Evolutionary conservation across 2,329 filamentous ascomycete species (phyloP), one percentile per base, ranked within the genome.

Genomic region (Hysterium pulicare): DNA sequence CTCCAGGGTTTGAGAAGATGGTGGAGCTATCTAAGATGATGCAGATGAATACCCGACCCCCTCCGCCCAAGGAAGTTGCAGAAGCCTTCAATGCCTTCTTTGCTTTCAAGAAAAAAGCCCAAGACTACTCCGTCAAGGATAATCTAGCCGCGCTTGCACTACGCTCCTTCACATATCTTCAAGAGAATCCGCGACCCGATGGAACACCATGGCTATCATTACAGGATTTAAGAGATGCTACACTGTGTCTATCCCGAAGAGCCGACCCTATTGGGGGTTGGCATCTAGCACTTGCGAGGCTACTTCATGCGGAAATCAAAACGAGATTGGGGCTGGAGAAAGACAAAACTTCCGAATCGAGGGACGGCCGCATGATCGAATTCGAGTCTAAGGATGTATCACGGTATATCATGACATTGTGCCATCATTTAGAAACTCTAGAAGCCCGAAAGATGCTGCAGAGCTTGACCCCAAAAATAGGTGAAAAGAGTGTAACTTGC

Each of bases 1-100:
- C 82, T 56, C 85, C 81, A 0, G 90, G 89, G 40, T 79, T 90
- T 57, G 80, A 82, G 50, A 78, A 77, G 13, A 79, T 95, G 70
- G 77, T 86, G 55, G 78, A 86, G 45, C 78, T 88, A 62, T 72
- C 78, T 40, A 79, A 79, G 51, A 78, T 81, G 46, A 70, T 83
- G 51, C 74, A 78, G 39, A 77, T 86, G 42, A 75, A 78, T 39
- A 72, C 82, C 26, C 79, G 88, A 24, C 77, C 81, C 8, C 89
- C 87, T 13, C 66, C 78, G 0, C 70, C 74, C 3, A 63, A 74
- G n/a, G 79, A 86, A 24, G 71, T 95, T 2, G 66, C 80, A 0
- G 71, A 77, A 26, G 87, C 86, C 0, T 54, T 67, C 42, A 48
- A 44, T 30, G 51, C 47, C 22, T 63, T 62, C 46, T 60, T 65